Conservation (phyloP, 345 rosid genomes). For the Populus pruinosa region DNA sequence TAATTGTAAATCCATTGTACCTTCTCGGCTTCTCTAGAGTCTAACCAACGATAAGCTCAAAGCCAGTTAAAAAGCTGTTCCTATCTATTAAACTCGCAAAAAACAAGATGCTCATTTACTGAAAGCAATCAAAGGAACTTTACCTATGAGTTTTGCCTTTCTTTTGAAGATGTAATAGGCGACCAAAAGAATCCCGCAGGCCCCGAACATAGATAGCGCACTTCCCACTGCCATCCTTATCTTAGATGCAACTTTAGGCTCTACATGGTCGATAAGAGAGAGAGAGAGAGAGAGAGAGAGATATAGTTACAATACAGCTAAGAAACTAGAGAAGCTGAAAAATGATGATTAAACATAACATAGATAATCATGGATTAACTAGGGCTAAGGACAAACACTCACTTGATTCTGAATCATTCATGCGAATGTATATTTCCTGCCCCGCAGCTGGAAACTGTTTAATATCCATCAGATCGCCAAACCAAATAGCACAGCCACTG, state of each 20-base stretch:
- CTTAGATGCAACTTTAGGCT: not conserved
- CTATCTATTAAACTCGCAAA: too few species aligned
- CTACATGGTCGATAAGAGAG: not conserved
- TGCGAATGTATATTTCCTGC: constrained; percentile 9
- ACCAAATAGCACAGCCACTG: constrained; percentile 17
- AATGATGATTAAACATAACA: not conserved
- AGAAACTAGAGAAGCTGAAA: not conserved
- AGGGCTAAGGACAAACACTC: too few species aligned
- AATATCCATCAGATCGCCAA: constrained; percentile 9
- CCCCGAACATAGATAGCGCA: too few species aligned
- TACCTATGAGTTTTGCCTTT: not conserved
- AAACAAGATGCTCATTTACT: too few species aligned
- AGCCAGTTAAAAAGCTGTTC: too few species aligned
- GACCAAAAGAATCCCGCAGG: not conserved
- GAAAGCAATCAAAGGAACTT: not conserved
- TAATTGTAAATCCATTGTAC: too few species aligned
- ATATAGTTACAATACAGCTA: not conserved
- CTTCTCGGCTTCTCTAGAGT: too few species aligned
- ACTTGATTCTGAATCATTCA: constrained; percentile 17
- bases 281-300: too few species aligned
- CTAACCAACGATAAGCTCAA: too few species aligned
- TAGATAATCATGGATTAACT: too few species aligned
- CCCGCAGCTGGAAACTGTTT: not conserved
- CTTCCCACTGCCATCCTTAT: not conserved
- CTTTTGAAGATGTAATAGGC: not conserved